These are phyloP conservation scores for Rhododendron ovatum DNA, from an alignment of 148 eudicot genomes.

Conservation along the genomic window DNA sequence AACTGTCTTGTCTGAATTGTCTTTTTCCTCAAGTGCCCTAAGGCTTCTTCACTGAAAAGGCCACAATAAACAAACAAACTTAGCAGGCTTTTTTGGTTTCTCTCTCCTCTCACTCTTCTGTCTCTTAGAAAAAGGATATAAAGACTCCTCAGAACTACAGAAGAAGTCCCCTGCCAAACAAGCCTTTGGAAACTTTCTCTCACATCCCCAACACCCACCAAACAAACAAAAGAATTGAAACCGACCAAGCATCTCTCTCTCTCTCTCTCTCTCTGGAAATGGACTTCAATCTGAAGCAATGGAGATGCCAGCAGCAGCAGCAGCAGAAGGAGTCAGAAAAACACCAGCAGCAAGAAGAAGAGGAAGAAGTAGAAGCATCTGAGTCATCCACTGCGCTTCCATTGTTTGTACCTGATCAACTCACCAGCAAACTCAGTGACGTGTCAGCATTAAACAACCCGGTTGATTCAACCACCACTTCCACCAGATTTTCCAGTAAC, in stretches of 20 bases:
- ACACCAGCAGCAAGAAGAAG: conserved; percentile 26
- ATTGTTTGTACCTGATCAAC: conserved; percentile 47
- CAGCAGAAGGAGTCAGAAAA: conserved; percentile 42
- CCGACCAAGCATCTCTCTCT: background rate
- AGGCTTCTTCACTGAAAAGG: background rate
- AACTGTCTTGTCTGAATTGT: conserved; percentile 20
- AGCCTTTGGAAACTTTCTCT: background rate
- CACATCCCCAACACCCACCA: conserved; percentile 1
- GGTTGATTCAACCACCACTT: conserved; percentile 24
- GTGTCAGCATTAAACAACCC: conserved; percentile 31
- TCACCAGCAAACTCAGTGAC: conserved; percentile 23
- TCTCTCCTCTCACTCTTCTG: background rate
- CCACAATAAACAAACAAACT: conserved; percentile 1
- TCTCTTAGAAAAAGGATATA: background rate
- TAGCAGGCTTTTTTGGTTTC: background rate
- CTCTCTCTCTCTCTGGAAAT: conserved; percentile 31
- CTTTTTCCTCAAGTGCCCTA: conserved; percentile 17
- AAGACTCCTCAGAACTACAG: background rate
- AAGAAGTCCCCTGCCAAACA: background rate
- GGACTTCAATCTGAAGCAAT: conserved; percentile 79
- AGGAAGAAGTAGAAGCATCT: background rate
- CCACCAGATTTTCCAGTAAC: conserved; percentile 50
- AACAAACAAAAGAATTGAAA: background rate
- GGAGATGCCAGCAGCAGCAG: conserved; percentile 47
- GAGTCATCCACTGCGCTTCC: conserved; percentile 51